Base-by-base conservation (phyloP, 2,329 filamentous ascomycete species). In the Fusarium solani-melongenae region DNA sequence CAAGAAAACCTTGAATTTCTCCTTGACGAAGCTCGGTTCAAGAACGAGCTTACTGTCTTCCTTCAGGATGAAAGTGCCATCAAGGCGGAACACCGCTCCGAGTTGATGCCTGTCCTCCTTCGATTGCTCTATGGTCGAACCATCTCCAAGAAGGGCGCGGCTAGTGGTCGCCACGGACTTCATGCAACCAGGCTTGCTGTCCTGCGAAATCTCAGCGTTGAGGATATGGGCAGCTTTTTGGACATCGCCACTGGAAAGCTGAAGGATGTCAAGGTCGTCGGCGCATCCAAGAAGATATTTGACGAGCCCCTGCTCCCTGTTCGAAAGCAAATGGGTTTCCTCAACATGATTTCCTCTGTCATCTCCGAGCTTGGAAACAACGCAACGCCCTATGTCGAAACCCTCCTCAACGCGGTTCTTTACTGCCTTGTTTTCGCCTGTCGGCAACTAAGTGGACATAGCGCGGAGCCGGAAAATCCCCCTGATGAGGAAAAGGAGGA, bases 21-120 rank as follows among this genome's bases (percentile, higher is more conserved):
- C 2, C 88, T 98, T 10, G 96, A 99, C 74, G 96, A 98, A 71
- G 92, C 93, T 27, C 90, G 94, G 57, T 98, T 98, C 83, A 94
- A 95, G 79, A 96, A 98, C 78, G 96, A 98, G 80, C 88, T 99
- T n/a, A 92, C 94, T 1, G 91, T 96, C 6, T 93, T 99, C 73
- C 88, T 99, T 62, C 92, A 94, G 78, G 89, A 92, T 17, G 92
- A 93, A 20, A 91, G 91, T 66, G 83, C 92, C 63, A 92, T 98
- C 73, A 91, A 92, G 74, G 85, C 91, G 8, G 90, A 92, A 59
- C 94, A 99, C 79, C 90, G 93, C 10, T 78, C 85, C 5, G 89
- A 91, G 53, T 83, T 98, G 38, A 94, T 98, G 87, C 96, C 96
- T 2, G 90, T 99, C 6, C 86, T 99, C 29, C 88, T 99, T 36